Evolutionary conservation across 345 rosid genomes (phyloP).

Genomic region (Moricandia moricandioides): DNA sequence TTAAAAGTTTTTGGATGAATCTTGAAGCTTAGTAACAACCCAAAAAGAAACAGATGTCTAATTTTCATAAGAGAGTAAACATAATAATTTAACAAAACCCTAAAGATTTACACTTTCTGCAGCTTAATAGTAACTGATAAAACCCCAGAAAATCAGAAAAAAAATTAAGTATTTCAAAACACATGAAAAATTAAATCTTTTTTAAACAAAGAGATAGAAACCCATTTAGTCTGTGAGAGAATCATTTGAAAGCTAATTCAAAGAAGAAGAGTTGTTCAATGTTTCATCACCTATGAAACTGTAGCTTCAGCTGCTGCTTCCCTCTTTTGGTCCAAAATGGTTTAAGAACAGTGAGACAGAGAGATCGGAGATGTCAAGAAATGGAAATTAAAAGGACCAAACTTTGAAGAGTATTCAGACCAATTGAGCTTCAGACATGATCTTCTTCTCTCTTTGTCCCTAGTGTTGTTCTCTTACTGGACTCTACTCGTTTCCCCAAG

Average conservation of each 20-base stretch:
- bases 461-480: slow-evolving; percentile 34
- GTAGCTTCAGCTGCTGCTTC: slow-evolving; percentile 19
- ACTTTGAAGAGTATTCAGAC: neutral
- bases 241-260: neutral
- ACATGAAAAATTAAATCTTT: neutral
- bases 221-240: neutral
- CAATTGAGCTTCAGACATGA: slow-evolving; percentile 19
- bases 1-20: slow-evolving; percentile 1
- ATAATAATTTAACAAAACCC: neutral
- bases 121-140: neutral
- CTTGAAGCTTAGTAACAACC: slow-evolving; percentile 24
- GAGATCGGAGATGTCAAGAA: slow-evolving; percentile 12
- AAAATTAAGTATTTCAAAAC: neutral
- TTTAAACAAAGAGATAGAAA: neutral
- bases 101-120: neutral
- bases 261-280: neutral
- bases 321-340: slow-evolving; percentile 19
- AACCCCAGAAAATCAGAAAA: neutral
- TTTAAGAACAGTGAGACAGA: slow-evolving; percentile 8
- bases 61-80: slow-evolving; percentile 13
- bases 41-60: neutral
- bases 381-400: neutral
- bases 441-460: slow-evolving; percentile 29
- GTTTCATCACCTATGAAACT: slow-evolving; percentile 27
- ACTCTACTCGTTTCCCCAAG: slow-evolving; percentile 39